Base-by-base conservation (phyloP, 345 rosid species). In the Tarenaya hassleriana region DNA sequence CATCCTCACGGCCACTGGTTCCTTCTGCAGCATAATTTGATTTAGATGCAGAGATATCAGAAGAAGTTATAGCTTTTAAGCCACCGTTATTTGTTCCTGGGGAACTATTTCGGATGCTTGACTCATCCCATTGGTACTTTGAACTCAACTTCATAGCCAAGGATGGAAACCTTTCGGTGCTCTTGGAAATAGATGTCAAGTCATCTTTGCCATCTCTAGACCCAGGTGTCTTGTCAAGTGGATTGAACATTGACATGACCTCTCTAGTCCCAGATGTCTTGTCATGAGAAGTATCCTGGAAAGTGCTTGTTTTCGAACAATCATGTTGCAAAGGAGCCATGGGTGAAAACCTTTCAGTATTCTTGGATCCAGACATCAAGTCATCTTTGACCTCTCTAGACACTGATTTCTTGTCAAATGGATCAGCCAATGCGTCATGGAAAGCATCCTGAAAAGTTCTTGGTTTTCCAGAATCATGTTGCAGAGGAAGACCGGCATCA, bases 71-170 rank as follows among this genome's bases (percentile, higher is more conserved):
- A 20, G 50, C 24, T 50, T 24, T 41, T 41, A 52, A 20, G 60
- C 32, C 49, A 35, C 56, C 54, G 42, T 57, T 46, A 40, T 50
- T 58, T 34, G 42, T 49, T 52, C 41, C 50, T 21, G 65, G 61
- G 44, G 73, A 73, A 49, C 63, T 60, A 44, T 62, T 49, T 43
- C 17, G 42, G 41, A 43, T 54, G 52, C 68, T 55, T 9, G 69
- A 62, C 42, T 31, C 50, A 47, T 66, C 69, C 37, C 63, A 66
- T 34, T 66, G 52, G 60, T 61, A 76, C 42, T 62, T 24, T 58
- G 33, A 41, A 1, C 13, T 64, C 61, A 60, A 24, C 29, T 24
- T 24, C 29, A 5, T 24, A 52, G 69, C 69, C 18, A 64, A 42
- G 56, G 69, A 56, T 16, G 63, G 41, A 49, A 49, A 57, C 59